Evolutionary conservation across 2,329 filamentous ascomycete genomes (phyloP), one percentile per base, ranked within the genome.

Genomic region (Neopestalotiopsis clavispora): DNA sequence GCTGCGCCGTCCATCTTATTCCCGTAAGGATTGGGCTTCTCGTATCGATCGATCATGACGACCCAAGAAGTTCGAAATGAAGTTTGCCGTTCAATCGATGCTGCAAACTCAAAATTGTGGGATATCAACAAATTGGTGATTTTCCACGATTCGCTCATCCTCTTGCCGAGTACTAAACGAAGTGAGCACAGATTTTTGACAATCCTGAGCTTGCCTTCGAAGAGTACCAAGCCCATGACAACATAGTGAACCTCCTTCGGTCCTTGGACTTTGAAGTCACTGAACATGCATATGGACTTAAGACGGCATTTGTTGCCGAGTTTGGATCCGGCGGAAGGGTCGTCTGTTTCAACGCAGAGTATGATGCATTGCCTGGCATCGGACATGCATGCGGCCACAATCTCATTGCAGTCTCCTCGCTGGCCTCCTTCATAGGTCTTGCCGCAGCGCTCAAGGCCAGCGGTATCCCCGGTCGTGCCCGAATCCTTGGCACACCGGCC

Each of bases 231-330:
- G 87, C 87, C 9, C 86, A 88, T 70, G 82, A 86, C 52, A 80
- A 78, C 7, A 83, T 89, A 61, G 82, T 82, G 17, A 71, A 76
- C 4, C 80, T 84, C 49, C 78, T 89, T 0, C 78, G 83, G 56
- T 70, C 74, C 1, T 80, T 82, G 3, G 86, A 84, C 0, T 86
- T 84, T 72, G 69, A 73, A 0, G 84, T 88, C 6, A 84, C 78
- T 4, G 81, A 82, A 0, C 82, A 85, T 66, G 83, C 86, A 0
- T 87, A 86, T 72, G 86, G 84, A 2, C 71, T 89, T 0, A 78
- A 81, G 9, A 89, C 87, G 0, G 80, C 85, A 1, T 89, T 89
- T 71, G 82, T 84, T 62, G 84, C 81, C 12, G 77, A 81, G 14
- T 77, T 77, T 61, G 84, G 85, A 34, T 73, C 76, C 0, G 82